phyloP scores from a whole-genome alignment of 352 stramenopile genomes.

The Phytophthora chlamydospora region DNA sequence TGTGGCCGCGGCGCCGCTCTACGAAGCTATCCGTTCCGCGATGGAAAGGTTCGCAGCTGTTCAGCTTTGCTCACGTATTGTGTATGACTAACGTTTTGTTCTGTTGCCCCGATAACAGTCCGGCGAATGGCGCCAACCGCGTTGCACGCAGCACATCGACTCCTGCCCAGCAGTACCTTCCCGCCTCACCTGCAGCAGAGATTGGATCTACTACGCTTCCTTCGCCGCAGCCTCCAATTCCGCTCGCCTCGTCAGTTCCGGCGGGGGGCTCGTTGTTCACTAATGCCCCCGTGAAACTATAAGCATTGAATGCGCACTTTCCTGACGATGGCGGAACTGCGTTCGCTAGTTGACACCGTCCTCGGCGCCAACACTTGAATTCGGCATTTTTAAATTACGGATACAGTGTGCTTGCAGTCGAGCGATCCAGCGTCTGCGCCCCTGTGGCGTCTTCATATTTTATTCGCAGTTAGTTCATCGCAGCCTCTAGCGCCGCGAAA shows the following conservation, averaged over 20 bases:
- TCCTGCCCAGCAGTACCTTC: conserved; percentile 8
- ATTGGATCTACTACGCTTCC: background rate
- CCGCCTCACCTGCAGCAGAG: conserved; percentile 7
- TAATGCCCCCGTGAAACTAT: conserved; percentile 56
- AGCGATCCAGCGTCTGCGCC: too few relatives aligned
- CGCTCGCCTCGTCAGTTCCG: conserved; percentile 24
- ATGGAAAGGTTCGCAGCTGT: conserved; percentile 61
- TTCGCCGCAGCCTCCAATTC: conserved; percentile 6
- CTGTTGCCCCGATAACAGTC: conserved; percentile 36
- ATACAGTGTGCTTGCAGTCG: conserved; percentile 4
- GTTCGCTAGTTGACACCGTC: conserved; percentile 6
- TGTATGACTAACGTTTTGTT: conserved; percentile 5
- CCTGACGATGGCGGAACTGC: conserved; percentile 2
- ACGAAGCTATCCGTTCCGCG: conserved; percentile 77
- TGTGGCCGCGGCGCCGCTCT: conserved; percentile 81
- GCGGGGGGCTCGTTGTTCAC: conserved; percentile 32
- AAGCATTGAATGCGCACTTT: conserved; percentile 7
- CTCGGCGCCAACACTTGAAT: conserved; percentile 14
- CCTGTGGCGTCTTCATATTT: background rate
- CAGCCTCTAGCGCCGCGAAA: conserved; percentile 60
- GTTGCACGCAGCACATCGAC: conserved; percentile 28
- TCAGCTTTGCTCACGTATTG: background rate
- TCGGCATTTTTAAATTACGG: conserved; percentile 44
- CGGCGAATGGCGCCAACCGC: conserved; percentile 69
- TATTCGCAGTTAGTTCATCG: conserved; percentile 39